These are phyloP conservation scores for Blastobotrys apis DNA, from an alignment of 1,139 yeast genomes.

Conservation along the genomic window DNA sequence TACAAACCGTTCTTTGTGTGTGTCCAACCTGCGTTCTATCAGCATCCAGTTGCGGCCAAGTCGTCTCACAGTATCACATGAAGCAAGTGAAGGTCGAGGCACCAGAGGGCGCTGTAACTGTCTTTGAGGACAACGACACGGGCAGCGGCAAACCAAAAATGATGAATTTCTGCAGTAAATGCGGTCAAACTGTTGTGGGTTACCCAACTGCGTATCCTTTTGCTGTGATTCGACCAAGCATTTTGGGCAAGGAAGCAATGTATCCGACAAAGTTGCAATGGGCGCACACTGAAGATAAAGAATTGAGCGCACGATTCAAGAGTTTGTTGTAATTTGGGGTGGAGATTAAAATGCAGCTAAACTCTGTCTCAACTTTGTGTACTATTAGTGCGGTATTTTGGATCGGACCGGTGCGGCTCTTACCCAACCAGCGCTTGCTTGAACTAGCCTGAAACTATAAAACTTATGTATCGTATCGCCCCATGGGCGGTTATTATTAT, in stretches of 20 bases:
- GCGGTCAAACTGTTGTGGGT: constrained; percentile 3
- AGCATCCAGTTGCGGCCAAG: neutral
- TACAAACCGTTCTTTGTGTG: constrained; percentile 1
- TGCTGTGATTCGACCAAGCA: neutral
- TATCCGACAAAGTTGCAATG: constrained; percentile 2
- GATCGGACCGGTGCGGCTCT: too few species aligned
- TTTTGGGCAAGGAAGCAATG: neutral
- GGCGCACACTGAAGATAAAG: neutral
- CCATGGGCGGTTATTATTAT: too few species aligned
- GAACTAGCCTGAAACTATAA: too few species aligned
- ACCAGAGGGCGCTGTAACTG: neutral
- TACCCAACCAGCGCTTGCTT: too few species aligned
- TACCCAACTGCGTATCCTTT: constrained; percentile 1
- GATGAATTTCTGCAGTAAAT: constrained; percentile 7
- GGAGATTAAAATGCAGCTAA: too few species aligned
- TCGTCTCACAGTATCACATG: neutral
- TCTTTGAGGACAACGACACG: neutral
- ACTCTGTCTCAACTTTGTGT: too few species aligned
- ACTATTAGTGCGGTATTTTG: too few species aligned
- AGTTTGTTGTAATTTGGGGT: constrained; percentile 4
- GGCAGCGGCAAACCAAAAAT: constrained; percentile 5
- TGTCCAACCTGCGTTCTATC: neutral
- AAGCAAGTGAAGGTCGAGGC: constrained; percentile 2
- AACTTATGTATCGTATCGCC: too few species aligned
- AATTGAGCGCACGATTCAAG: neutral